A percentile compares a stretch with the other conserved stretches of the same genome.
Evolutionary conservation across 2,329 filamentous ascomycete genomes (phyloP).

Genomic region (Rutstroemia sp.): DNA sequence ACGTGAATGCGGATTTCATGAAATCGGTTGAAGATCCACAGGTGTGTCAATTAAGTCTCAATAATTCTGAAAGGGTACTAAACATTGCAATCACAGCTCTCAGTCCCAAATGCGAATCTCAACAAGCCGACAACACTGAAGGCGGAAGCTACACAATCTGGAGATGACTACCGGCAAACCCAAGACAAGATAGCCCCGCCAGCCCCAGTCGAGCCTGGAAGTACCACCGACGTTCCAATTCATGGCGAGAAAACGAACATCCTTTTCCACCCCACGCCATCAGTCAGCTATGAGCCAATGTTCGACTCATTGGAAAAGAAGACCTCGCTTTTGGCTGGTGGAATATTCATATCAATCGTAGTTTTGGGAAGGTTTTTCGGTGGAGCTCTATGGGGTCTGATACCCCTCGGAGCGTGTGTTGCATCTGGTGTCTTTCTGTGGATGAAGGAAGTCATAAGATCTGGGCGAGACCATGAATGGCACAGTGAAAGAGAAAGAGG

Average conservation of each 20-base stretch:
- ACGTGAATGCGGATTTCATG: conserved; percentile 64
- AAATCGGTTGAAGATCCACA: conserved; percentile 64
- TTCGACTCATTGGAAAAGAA: conserved; percentile 68
- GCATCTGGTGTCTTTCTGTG: conserved; percentile 78
- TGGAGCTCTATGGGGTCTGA: conserved; percentile 65
- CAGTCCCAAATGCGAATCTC: conserved; percentile 84
- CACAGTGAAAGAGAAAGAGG: conserved; percentile 78
- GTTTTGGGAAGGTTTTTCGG: conserved; percentile 75
- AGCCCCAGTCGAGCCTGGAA: conserved; percentile 72
- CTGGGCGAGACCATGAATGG: conserved; percentile 82
- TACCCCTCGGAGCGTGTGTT: conserved; percentile 66
- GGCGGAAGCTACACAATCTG: conserved; percentile 62
- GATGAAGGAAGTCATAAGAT: conserved; percentile 79
- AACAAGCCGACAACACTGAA: conserved; percentile 65
- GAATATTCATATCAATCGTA: conserved; percentile 66
- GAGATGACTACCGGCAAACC: conserved; percentile 71
- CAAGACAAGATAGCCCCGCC: conserved; percentile 90
- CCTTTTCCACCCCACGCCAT: conserved; percentile 89
- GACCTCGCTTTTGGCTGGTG: conserved; percentile 61
- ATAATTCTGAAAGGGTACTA: background rate
- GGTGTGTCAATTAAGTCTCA: conserved; percentile 37
- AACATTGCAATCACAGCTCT: conserved; percentile 44
- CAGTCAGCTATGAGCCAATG: conserved; percentile 84
- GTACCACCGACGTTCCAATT: conserved; percentile 90
- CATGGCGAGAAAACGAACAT: conserved; percentile 96